phyloP scores from a whole-genome alignment of 768 basidiomycete species.

The Lentinula aciculospora region DNA sequence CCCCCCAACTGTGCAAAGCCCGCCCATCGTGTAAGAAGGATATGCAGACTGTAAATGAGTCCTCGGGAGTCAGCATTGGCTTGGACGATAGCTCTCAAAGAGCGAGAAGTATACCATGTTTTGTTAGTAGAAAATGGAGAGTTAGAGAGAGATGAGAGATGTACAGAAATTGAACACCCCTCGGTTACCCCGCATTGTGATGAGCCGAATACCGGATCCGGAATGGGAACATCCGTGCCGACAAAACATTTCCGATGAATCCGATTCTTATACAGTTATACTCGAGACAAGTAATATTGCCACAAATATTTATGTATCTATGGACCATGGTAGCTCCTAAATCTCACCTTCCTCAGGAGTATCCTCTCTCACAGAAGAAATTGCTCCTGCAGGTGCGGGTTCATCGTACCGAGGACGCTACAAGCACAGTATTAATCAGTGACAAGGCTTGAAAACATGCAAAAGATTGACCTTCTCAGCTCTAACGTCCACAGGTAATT shows the following conservation, averaged over 20 bases:
- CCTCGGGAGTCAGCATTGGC: neutral
- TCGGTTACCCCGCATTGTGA: neutral
- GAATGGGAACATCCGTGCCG: too few relatives aligned
- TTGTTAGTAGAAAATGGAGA: neutral
- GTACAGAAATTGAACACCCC: neutral
- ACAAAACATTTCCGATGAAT: neutral
- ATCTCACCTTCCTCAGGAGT: conserved; percentile 90
- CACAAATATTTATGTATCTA: neutral
- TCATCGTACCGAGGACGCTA: conserved; percentile 53
- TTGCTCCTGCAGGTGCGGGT: conserved; percentile 32
- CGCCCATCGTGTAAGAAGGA: conserved; percentile 75
- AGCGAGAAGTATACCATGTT: neutral
- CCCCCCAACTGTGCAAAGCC: conserved; percentile 72
- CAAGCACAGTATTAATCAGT: conserved; percentile 7
- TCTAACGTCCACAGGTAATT: conserved; percentile 41
- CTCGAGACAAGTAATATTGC: too few relatives aligned
- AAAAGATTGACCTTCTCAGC: conserved; percentile 54
- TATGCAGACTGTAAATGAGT: conserved; percentile 56
- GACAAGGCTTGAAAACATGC: neutral
- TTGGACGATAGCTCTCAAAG: neutral
- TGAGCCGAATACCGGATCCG: neutral
- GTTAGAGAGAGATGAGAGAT: neutral
- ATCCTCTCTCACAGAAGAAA: conserved; percentile 48
- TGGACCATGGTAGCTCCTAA: conserved; percentile 25
- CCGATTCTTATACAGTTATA: neutral